Conservation (phyloP, 768 basidiomycete species). For the Boletellus sp. region DNA sequence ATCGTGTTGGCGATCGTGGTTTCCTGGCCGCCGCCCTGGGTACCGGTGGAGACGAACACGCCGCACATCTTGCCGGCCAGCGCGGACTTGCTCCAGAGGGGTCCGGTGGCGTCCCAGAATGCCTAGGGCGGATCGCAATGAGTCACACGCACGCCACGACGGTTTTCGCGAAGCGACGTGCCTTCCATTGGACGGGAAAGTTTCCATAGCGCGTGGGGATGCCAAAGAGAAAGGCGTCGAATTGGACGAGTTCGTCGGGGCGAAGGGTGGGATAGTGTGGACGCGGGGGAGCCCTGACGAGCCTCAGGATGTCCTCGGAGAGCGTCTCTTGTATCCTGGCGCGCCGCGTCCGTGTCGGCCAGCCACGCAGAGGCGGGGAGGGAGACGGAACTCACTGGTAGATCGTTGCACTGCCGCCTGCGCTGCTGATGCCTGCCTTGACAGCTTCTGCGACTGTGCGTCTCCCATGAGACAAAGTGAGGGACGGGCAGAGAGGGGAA, state of each 20-base stretch:
- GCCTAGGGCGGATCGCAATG: conserved; percentile 16
- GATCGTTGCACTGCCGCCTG: conserved; percentile 43
- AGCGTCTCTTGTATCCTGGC: conserved; percentile 80
- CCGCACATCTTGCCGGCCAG: conserved; percentile 46
- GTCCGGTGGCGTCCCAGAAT: conserved; percentile 51
- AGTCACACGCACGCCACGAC: conserved; percentile 10
- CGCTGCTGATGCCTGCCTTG: conserved; percentile 39
- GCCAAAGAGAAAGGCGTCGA: conserved; percentile 45
- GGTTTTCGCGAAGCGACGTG: conserved; percentile 20
- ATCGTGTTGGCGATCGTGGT: conserved; percentile 35
- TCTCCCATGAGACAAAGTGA: too few relatives aligned
- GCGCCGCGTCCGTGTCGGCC: not conserved
- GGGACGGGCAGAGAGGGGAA: not conserved
- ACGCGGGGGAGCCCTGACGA: conserved; percentile 70
- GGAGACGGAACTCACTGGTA: conserved; percentile 38
- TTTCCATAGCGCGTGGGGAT: conserved; percentile 47
- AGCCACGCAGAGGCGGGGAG: not conserved
- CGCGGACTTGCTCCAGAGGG: conserved; percentile 40
- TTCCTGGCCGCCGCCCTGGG: conserved; percentile 49
- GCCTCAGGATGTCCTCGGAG: conserved; percentile 58
- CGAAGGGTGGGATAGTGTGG: conserved; percentile 48
- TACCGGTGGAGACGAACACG: conserved; percentile 44
- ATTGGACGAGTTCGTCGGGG: conserved; percentile 32
- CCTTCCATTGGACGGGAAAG: conserved; percentile 57
- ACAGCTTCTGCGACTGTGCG: conserved; percentile 32